Evolutionary conservation across 345 rosid genomes (phyloP), one percentile per base, ranked within the genome.

Genomic region (Litchi chinensis): DNA sequence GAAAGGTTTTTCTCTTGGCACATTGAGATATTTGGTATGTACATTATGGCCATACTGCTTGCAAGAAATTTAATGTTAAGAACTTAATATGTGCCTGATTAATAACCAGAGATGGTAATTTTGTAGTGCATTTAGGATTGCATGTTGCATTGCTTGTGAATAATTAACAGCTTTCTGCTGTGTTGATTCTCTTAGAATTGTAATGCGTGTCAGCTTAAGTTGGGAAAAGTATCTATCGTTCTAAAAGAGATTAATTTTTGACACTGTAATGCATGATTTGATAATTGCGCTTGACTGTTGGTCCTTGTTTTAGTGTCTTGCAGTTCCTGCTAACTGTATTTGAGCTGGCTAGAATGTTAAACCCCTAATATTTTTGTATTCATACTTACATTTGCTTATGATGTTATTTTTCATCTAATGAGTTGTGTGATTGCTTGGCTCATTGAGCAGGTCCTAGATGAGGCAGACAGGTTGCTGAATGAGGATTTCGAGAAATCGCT

Each of bases 401-500:
- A 46, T 26, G 39, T 32, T 13, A 63, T 22, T 8, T 64, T 11
- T 5, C 21, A 15, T 21, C 57, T 65, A 24, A 65, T 73, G 21
- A 73, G 52, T 26, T 65, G 21, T 10, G 18, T 69, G 37, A 56
- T 56, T 21, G 60, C 21, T 65, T 15, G 40, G 71, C 71, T 28
- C 56, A 43, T 79, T 77, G 87, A 78, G 44, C 89, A 94, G 99
- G 95, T 96, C 70, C 84, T 96, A 77, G 99, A 96, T 83, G 98
- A 96, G 86, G 98, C 98, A 46, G 99, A 96, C 82, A 91, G 98
- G 79, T 82, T 96, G 83, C 87, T 96, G 69, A 94, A 93, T 87
- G 97, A 93, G 71, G 99, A 96, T 63, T 96, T 94, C 86, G 97
- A 96, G 90, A 94, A 93, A 83, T 88, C 99, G 4, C 88, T 94